Conservation (phyloP, 129 eudicot genomes). For the Arctium minus region DNA sequence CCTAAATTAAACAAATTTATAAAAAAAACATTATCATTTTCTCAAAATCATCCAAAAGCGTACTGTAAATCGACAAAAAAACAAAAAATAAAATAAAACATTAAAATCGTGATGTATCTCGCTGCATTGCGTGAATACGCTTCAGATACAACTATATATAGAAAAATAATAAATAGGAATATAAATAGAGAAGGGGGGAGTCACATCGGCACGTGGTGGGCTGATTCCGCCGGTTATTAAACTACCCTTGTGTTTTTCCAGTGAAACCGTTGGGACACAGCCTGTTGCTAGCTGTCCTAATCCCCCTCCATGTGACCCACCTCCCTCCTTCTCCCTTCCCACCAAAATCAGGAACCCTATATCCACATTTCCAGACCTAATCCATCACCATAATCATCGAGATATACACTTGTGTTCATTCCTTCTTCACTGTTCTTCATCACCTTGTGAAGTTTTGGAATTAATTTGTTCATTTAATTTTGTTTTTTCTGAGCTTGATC, state of each 20-base stretch:
- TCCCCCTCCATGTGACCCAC: slow-evolving; percentile 58
- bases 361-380: background rate
- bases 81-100: no score
- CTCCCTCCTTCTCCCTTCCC: slow-evolving; percentile 27
- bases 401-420: background rate
- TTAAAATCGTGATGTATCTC: no score
- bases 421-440: background rate
- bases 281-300: slow-evolving; percentile 36
- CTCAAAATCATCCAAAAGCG: no score
- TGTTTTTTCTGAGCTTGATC: background rate
- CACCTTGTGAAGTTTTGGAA: background rate
- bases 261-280: slow-evolving; percentile 42
- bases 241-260: slow-evolving; percentile 24
- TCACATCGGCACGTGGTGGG: slow-evolving; percentile 74
- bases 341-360: slow-evolving; percentile 25
- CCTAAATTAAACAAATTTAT: no score
- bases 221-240: slow-evolving; percentile 70
- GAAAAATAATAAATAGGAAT: no score
- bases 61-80: no score
- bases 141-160: no score
- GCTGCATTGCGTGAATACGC: no score
- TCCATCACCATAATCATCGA: background rate
- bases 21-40: no score
- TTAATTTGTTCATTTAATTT: background rate
- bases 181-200: background rate